phyloP scores from a whole-genome alignment of 2,329 filamentous ascomycete genomes.

The Myriosclerotinia scirpicola region DNA sequence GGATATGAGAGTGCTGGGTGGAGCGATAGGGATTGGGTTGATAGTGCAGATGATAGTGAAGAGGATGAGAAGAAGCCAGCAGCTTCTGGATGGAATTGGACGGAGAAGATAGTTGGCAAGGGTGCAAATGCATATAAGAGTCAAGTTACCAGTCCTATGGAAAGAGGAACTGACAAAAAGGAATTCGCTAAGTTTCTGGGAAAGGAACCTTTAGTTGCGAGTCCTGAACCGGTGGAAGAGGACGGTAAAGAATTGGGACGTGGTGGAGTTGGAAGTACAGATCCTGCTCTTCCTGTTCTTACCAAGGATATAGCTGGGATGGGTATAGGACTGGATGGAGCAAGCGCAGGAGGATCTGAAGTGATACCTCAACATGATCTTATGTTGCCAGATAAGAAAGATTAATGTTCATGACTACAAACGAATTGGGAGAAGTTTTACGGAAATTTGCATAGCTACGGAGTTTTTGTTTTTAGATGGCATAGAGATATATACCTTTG shows the following conservation, averaged over 20 bases:
- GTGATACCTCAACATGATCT: conserved; percentile 6
- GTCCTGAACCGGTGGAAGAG: conserved; percentile 2
- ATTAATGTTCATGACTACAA: conserved; percentile 1
- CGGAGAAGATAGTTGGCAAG: conserved; percentile 55
- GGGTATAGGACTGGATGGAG: not conserved
- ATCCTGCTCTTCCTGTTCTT: not conserved
- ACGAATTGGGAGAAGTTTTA: too few species aligned
- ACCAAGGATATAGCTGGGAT: conserved; percentile 6
- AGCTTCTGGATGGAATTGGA: conserved; percentile 51
- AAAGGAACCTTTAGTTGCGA: not conserved
- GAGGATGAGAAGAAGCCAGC: conserved; percentile 25
- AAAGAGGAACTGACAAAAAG: not conserved
- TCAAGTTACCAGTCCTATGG: not conserved
- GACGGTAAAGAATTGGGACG: not conserved
- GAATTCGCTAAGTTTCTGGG: conserved; percentile 8
- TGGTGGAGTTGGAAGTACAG: not conserved
- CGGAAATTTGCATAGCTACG: conserved; percentile 5
- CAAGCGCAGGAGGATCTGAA: not conserved
- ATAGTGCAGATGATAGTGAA: conserved; percentile 50
- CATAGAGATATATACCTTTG: not conserved
- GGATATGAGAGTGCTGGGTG: conserved; percentile 55
- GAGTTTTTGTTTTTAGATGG: not conserved
- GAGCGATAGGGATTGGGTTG: conserved; percentile 65
- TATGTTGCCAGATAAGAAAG: not conserved
- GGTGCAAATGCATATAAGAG: conserved; percentile 19